These are phyloP conservation scores for Chaetomiaceae sp. DNA, from an alignment of 2,329 filamentous ascomycete species.

Conservation along the genomic window DNA sequence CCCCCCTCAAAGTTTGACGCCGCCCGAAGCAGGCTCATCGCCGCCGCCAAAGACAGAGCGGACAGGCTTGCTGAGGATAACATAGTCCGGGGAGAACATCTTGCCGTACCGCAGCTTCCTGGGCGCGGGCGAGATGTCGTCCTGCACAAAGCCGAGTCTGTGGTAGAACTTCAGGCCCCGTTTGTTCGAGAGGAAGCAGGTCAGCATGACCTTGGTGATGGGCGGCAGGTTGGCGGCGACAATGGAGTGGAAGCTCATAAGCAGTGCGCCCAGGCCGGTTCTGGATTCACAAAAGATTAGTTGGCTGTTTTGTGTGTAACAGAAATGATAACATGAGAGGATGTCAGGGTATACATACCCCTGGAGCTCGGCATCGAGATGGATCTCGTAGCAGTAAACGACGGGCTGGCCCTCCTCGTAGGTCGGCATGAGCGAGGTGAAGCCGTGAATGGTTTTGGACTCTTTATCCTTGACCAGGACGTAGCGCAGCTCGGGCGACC, in stretches of 20 bases:
- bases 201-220: slow-evolving; percentile 67
- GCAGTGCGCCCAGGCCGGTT: slow-evolving; percentile 56
- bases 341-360: slow-evolving; percentile 37
- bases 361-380: slow-evolving; percentile 54
- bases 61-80: slow-evolving; percentile 52
- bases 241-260: slow-evolving; percentile 53
- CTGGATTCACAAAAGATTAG: slow-evolving; percentile 31
- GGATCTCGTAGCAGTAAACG: slow-evolving; percentile 75
- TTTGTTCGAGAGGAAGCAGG: slow-evolving; percentile 61
- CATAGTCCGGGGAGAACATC: slow-evolving; percentile 51
- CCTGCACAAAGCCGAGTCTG: slow-evolving; percentile 51
- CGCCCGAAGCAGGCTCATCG: not conserved
- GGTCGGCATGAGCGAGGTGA: slow-evolving; percentile 68
- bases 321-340: no score
- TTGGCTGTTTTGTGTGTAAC: no score
- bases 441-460: slow-evolving; percentile 41
- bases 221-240: slow-evolving; percentile 50
- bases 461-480: slow-evolving; percentile 49
- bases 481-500: slow-evolving; percentile 61
- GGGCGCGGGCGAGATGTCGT: slow-evolving; percentile 51
- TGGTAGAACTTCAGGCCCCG: slow-evolving; percentile 57
- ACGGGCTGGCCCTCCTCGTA: slow-evolving; percentile 62
- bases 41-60: not conserved
- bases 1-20: no score
- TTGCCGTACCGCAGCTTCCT: slow-evolving; percentile 51